Percentiles rank a stretch among this genome's conserved stretches.
Conservation (phyloP, 805 yeast genomes). For the Wickerhamomyces chambardii region DNA sequence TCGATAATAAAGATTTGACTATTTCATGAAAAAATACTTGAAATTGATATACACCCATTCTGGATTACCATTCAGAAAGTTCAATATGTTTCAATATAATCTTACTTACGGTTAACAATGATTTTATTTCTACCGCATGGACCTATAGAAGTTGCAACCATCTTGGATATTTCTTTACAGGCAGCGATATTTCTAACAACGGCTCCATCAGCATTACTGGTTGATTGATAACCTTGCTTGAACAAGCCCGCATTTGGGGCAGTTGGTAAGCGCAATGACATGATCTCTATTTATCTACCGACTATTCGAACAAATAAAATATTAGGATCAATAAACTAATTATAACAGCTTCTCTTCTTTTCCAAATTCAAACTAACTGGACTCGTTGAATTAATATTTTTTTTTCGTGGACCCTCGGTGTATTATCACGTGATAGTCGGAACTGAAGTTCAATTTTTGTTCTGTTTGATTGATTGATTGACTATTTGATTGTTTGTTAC, state of each 20-base stretch:
- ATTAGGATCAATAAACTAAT: too few species aligned
- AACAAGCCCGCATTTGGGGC: conserved; percentile 92
- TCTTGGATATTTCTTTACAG: conserved; percentile 83
- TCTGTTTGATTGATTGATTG: too few species aligned
- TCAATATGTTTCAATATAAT: too few species aligned
- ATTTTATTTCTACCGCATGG: conserved; percentile 97
- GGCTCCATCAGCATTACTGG: conserved; percentile 89
- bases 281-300: conserved; percentile 15
- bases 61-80: too few species aligned
- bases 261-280: conserved; percentile 87
- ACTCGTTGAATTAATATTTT: not conserved
- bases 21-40: too few species aligned
- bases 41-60: too few species aligned
- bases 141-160: conserved; percentile 92
- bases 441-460: too few species aligned
- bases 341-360: not conserved
- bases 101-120: conserved; percentile 62
- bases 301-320: too few species aligned
- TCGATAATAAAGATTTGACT: too few species aligned
- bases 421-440: too few species aligned
- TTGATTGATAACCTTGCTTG: conserved; percentile 89
- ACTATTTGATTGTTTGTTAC: too few species aligned
- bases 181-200: conserved; percentile 89
- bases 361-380: too few species aligned
- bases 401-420: not conserved